Evolutionary conservation across 169 alveolate genomes (phyloP).

Genomic region (Cryptosporidium parvum): DNA sequence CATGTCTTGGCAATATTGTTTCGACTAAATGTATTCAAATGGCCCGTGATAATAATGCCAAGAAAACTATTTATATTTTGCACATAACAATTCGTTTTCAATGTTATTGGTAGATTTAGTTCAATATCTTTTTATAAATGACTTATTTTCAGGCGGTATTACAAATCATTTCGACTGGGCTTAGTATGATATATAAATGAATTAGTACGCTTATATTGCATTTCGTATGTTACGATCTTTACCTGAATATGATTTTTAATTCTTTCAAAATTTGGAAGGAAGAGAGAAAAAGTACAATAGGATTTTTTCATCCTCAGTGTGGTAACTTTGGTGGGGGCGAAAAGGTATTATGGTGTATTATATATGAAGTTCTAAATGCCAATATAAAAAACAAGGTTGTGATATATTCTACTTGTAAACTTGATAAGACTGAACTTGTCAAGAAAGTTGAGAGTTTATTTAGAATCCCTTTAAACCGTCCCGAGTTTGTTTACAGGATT

Average conservation of each 20-base stretch:
- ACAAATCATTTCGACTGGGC: not conserved
- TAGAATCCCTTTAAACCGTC: slow-evolving; percentile 13
- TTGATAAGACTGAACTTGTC: not conserved
- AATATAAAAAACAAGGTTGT: slow-evolving; percentile 26
- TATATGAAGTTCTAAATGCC: slow-evolving; percentile 8
- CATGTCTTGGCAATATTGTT: slow-evolving; percentile 1
- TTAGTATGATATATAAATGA: not conserved
- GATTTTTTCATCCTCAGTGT: slow-evolving; percentile 77
- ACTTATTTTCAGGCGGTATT: not conserved
- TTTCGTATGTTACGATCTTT: not conserved
- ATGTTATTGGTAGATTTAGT: not conserved
- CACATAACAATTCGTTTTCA: not conserved
- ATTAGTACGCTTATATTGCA: not conserved
- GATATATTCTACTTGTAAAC: slow-evolving; percentile 15
- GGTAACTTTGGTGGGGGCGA: slow-evolving; percentile 77
- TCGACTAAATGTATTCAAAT: not conserved
- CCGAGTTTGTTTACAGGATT: slow-evolving; percentile 30
- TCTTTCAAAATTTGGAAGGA: slow-evolving; percentile 20
- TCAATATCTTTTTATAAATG: not conserved
- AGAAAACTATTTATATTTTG: not conserved
- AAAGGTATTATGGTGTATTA: slow-evolving; percentile 75
- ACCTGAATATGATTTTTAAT: slow-evolving; percentile 3
- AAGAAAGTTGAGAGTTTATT: slow-evolving; percentile 6
- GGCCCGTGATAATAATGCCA: not conserved
- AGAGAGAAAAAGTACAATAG: slow-evolving; percentile 38